Evolutionary conservation across 139 green algal genomes (phyloP), one percentile per base, ranked within the genome.

Genomic region (Coelastrella sp.): DNA sequence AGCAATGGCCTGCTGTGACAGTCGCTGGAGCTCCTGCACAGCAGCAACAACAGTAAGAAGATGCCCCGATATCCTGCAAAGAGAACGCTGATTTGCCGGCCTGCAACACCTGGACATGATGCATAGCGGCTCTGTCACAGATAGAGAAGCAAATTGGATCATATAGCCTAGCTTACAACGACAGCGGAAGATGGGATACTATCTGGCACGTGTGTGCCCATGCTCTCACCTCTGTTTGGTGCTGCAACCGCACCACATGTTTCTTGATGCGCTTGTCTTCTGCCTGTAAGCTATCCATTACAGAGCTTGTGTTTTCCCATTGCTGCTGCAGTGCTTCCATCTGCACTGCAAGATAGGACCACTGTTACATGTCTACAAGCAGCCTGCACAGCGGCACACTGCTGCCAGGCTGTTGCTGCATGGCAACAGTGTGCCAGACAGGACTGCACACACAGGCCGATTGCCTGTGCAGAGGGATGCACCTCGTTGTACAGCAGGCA

Each of bases 291-390:
- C 10, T 68, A 5, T 88, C 83, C 68, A 88, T 56, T 4, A 66
- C 83, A n/a, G 83, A 57, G 7, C 54, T 60, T 3, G 66, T 80
- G 68, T 71, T 80, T 54, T 88, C 83, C 83, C 83, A 88, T 47
- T 88, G 83, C 83, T 71, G 83, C 57, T 88, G 83, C 19, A 88
- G 68, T 14, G 68, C 68, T 57, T 88, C 83, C 83, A 88, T 88
- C 83, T 88, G 77, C 47, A 64, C 77, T 13, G 32, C 32, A 47
- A 47, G 32, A 47, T 47, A 47, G 32, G 32, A 47, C 32, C 32
- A 47, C 0, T 47, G 32, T 47, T 47, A 47, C 32, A 47, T 47
- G 32, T 47, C 32, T 47, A 47, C 32, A 71, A 71, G 11, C 13
- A 7, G 64, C 64, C 64, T 20, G 11, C 13, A 71, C 64, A 71